Evolutionary conservation across 495 filamentous ascomycete species (phyloP).

Genomic region (Tuber brumale): DNA sequence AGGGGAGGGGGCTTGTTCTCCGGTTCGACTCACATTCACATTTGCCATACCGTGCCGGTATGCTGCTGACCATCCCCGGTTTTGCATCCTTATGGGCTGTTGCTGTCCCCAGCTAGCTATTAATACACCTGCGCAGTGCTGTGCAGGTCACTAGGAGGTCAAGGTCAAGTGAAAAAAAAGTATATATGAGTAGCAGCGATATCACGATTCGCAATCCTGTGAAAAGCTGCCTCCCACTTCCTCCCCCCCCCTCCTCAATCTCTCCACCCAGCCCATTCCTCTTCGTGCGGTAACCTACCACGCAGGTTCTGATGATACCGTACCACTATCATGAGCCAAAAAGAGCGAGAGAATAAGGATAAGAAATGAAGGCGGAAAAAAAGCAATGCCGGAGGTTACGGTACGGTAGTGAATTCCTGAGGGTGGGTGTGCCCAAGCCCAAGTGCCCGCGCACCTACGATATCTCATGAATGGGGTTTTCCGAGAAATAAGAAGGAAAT

Average conservation of each 20-base stretch:
- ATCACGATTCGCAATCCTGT: neutral
- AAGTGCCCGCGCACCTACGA: neutral
- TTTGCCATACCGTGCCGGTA: neutral
- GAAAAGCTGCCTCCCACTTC: neutral
- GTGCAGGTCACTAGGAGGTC: neutral
- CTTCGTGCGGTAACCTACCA: neutral
- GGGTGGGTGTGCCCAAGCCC: neutral
- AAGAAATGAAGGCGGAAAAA: neutral
- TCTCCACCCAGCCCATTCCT: neutral
- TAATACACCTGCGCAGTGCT: neutral
- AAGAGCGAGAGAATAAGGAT: neutral
- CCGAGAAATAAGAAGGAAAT: constrained; percentile 3
- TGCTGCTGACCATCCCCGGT: neutral
- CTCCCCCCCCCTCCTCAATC: neutral
- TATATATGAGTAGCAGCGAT: neutral
- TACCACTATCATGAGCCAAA: neutral
- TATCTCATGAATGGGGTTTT: neutral
- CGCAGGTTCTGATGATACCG: neutral
- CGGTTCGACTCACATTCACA: neutral
- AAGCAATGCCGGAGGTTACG: constrained; percentile 1
- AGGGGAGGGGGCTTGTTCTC: neutral
- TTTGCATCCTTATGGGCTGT: neutral
- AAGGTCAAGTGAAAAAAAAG: neutral
- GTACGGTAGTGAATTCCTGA: neutral
- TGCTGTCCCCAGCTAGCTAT: neutral